phyloP scores from a whole-genome alignment of 139 green algal species.

The Chlorella sp. region DNA sequence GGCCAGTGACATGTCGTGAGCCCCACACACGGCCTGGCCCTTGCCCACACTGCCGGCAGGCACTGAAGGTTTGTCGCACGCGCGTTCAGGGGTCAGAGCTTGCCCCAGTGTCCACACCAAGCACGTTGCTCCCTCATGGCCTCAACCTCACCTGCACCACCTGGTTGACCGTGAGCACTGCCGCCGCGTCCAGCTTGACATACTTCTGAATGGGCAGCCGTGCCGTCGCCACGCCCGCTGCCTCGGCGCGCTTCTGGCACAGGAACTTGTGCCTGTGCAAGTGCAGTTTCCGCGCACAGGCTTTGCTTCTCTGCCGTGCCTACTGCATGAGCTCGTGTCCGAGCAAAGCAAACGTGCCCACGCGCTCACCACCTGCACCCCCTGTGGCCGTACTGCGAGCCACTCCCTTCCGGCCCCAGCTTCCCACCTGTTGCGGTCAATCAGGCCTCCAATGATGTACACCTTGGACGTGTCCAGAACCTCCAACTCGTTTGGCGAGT shows the following conservation, averaged over 20 bases:
- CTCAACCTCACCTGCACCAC: constrained; percentile 41
- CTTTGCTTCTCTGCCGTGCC: not conserved
- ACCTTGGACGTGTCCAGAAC: constrained; percentile 56
- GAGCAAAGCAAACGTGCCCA: not conserved
- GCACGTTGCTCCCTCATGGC: too few relatives aligned
- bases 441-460: constrained; percentile 85
- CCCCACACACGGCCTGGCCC: not conserved
- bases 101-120: not conserved
- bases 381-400: not conserved
- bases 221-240: constrained; percentile 64
- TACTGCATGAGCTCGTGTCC: not conserved
- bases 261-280: constrained; percentile 33
- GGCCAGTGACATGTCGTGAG: not conserved
- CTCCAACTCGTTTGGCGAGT: constrained; percentile 56
- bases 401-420: not conserved
- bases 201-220: constrained; percentile 67
- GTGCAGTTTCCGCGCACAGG: too few relatives aligned
- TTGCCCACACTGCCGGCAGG: not conserved
- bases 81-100: not conserved
- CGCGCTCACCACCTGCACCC: not conserved
- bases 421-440: constrained; percentile 79
- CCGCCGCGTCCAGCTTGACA: constrained; percentile 48
- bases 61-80: not conserved
- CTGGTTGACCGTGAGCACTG: constrained; percentile 79
- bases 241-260: constrained; percentile 41